These are phyloP conservation scores for Niebla homalea DNA, from an alignment of 495 filamentous ascomycete species.

Conservation along the genomic window DNA sequence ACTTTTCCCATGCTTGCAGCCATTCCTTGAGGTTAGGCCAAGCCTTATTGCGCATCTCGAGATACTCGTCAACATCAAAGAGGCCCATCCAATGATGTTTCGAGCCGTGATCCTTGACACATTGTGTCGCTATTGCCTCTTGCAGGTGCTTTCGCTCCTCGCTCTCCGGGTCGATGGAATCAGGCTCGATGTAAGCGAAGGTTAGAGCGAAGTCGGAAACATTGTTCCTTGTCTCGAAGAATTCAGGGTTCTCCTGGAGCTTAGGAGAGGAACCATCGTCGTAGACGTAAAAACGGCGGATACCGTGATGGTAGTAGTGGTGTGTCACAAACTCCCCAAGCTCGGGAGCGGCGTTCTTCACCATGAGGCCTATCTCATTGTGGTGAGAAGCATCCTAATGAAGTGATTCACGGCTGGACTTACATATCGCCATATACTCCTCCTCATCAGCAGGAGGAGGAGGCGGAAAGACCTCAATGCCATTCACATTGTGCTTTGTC, in stretches of 20 bases:
- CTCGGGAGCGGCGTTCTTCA: constrained; percentile 15
- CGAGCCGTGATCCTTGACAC: not conserved
- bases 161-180: not conserved
- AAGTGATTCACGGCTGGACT: not conserved
- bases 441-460: constrained; percentile 7
- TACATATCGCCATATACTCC: constrained; percentile 17
- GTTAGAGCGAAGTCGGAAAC: constrained; percentile 3
- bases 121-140: not conserved
- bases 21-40: not conserved
- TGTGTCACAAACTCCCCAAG: constrained; percentile 16
- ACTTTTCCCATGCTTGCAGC: not conserved
- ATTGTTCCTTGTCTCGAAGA: constrained; percentile 6
- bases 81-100: constrained; percentile 5
- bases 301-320: constrained; percentile 19
- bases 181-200: constrained; percentile 6
- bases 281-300: constrained; percentile 20
- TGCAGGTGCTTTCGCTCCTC: not conserved
- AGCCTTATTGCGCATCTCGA: constrained; percentile 4
- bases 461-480: not conserved
- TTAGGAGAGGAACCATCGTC: constrained; percentile 17
- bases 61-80: constrained; percentile 4
- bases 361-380: not conserved
- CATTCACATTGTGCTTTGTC: too few relatives aligned
- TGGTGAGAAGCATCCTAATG: not conserved
- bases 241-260: constrained; percentile 6